These are phyloP conservation scores for Wallacemonas sp. DNA, from an alignment of 208 protist species.

Conservation along the genomic window DNA sequence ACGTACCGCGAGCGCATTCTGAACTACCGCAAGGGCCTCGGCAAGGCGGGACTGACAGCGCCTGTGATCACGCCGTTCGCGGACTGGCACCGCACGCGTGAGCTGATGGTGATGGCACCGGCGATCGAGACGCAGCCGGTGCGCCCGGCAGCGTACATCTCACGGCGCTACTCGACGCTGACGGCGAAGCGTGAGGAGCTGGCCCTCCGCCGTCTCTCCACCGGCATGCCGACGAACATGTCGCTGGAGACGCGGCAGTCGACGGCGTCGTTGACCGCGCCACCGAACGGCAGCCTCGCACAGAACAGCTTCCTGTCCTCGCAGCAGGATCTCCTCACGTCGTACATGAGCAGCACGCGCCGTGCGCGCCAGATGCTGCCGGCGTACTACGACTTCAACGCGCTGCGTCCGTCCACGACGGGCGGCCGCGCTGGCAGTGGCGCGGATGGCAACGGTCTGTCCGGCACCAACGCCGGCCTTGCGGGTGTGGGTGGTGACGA, in stretches of 20 bases:
- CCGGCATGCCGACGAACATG: neutral
- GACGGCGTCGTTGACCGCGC: neutral
- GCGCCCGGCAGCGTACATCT: slow-evolving; percentile 43
- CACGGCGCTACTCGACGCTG: slow-evolving; percentile 47
- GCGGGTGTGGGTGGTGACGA: slow-evolving; percentile 1
- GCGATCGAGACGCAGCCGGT: slow-evolving; percentile 53
- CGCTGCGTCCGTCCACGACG: slow-evolving; percentile 17
- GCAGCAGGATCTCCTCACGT: slow-evolving; percentile 8
- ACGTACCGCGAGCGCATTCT: slow-evolving; percentile 48
- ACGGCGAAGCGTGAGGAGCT: slow-evolving; percentile 17
- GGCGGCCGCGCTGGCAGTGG: neutral
- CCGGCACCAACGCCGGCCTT: neutral
- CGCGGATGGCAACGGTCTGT: neutral
- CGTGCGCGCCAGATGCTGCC: slow-evolving; percentile 2
- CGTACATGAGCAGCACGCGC: slow-evolving; percentile 18
- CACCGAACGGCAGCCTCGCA: neutral
- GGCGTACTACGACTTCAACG: slow-evolving; percentile 52
- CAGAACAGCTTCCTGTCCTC: slow-evolving; percentile 14
- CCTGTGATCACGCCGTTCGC: slow-evolving; percentile 43
- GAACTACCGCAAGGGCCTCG: slow-evolving; percentile 41
- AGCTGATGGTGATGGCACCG: slow-evolving; percentile 67
- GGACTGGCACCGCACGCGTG: slow-evolving; percentile 62
- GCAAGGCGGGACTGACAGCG: slow-evolving; percentile 60
- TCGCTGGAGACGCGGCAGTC: neutral
- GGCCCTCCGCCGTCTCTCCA: slow-evolving; percentile 2